These are phyloP conservation scores for Claviceps fusiformis DNA, from an alignment of 2,329 filamentous ascomycete genomes.

Conservation along the genomic window DNA sequence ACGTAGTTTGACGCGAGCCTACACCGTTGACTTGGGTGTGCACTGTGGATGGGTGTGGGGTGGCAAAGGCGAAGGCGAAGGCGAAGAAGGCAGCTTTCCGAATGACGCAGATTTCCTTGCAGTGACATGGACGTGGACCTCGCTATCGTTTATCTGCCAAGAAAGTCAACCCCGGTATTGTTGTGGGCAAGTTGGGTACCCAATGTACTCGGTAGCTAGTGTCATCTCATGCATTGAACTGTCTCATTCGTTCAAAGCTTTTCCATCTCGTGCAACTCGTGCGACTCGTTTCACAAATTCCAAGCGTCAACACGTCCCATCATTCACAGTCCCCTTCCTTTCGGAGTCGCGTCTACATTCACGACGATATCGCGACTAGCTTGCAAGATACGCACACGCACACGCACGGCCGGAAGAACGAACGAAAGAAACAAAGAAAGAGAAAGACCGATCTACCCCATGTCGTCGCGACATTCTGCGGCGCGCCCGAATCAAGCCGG, in stretches of 20 bases:
- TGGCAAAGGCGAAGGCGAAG: neutral
- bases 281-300: neutral
- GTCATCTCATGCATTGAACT: neutral
- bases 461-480: slow-evolving; percentile 13
- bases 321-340: neutral
- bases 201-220: neutral
- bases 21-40: neutral
- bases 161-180: too few species aligned
- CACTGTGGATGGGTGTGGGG: neutral
- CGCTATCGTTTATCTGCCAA: neutral
- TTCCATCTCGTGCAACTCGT: neutral
- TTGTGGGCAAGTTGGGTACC: neutral
- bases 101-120: slow-evolving; percentile 7
- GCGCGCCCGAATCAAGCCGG: slow-evolving; percentile 72
- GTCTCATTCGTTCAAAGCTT: neutral
- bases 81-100: slow-evolving; percentile 5
- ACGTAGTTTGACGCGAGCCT: neutral
- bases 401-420: too few species aligned
- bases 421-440: too few species aligned
- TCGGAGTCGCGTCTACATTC: neutral
- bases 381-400: too few species aligned
- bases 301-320: neutral
- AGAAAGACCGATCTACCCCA: neutral
- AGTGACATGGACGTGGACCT: neutral
- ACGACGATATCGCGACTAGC: neutral